phyloP scores from a whole-genome alignment of 139 green algal species.

The Pycnococcus provasolii region DNA sequence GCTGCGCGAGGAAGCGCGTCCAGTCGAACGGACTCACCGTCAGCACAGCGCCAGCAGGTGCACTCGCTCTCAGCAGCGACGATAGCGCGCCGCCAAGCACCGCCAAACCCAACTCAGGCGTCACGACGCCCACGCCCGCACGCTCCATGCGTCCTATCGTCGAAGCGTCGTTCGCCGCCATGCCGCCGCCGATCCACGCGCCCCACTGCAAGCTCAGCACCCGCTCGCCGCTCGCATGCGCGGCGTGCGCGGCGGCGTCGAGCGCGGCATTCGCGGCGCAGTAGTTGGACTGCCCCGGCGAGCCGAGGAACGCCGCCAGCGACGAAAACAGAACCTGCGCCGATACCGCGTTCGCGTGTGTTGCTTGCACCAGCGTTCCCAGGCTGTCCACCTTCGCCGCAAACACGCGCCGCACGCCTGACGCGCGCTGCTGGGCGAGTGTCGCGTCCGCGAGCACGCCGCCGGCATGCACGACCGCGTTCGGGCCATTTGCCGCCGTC shows the following conservation, averaged over 20 bases:
- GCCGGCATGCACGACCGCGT: constrained; percentile 44
- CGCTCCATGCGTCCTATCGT: constrained; percentile 37
- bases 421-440: constrained; percentile 35
- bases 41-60: neutral
- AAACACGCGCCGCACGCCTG: constrained; percentile 26
- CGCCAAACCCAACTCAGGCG: constrained; percentile 36
- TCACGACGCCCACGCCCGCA: constrained; percentile 51
- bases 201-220: constrained; percentile 39
- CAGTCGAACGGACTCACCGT: neutral
- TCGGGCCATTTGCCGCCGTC: too few species aligned
- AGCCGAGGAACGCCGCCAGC: constrained; percentile 36
- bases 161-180: constrained; percentile 40
- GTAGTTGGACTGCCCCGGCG: constrained; percentile 34
- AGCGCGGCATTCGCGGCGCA: constrained; percentile 25
- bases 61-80: neutral
- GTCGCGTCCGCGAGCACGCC: constrained; percentile 52
- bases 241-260: constrained; percentile 1
- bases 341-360: neutral
- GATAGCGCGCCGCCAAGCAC: constrained; percentile 26
- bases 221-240: constrained; percentile 11
- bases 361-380: neutral
- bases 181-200: constrained; percentile 36
- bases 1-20: neutral
- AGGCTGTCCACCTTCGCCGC: constrained; percentile 43
- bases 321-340: constrained; percentile 40